Evolutionary conservation across 495 filamentous ascomycete species (phyloP).

Genomic region (Aspergillus affinis): DNA sequence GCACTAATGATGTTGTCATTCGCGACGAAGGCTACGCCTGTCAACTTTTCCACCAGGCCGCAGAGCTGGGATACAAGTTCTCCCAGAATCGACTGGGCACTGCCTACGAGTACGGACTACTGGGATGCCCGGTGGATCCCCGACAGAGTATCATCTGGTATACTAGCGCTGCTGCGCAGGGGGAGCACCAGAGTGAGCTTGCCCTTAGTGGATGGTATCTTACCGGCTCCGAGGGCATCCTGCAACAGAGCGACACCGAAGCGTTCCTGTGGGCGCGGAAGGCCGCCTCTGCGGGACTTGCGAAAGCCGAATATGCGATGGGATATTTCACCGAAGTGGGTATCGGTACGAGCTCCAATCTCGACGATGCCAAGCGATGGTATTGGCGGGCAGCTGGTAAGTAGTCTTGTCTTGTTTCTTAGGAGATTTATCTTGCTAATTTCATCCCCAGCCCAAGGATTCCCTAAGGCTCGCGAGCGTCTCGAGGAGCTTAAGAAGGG

Average conservation of each 20-base stretch:
- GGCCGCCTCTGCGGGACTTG: constrained; percentile 77
- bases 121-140: constrained; percentile 80
- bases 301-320: constrained; percentile 97
- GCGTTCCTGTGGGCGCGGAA: constrained; percentile 97
- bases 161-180: constrained; percentile 84
- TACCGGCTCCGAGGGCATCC: constrained; percentile 82
- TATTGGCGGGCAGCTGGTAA: constrained; percentile 96
- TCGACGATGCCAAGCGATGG: constrained; percentile 97
- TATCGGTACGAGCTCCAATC: constrained; percentile 79
- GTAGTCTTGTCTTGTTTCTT: constrained; percentile 35
- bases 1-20: constrained; percentile 66
- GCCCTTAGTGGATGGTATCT: constrained; percentile 96
- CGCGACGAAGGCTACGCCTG: constrained; percentile 78
- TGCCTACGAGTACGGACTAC: constrained; percentile 84
- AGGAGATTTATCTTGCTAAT: constrained; percentile 1
- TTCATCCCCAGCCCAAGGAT: constrained; percentile 72
- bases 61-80: constrained; percentile 89
- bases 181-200: constrained; percentile 91
- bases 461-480: constrained; percentile 86
- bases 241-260: constrained; percentile 91
- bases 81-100: constrained; percentile 87
- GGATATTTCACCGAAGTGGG: constrained; percentile 96
- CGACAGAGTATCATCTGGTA: constrained; percentile 90
- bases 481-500: constrained; percentile 87
- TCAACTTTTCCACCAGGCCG: constrained; percentile 81